These are phyloP conservation scores for Alternaria burnsii DNA, from an alignment of 2,329 filamentous ascomycete species.

Conservation along the genomic window DNA sequence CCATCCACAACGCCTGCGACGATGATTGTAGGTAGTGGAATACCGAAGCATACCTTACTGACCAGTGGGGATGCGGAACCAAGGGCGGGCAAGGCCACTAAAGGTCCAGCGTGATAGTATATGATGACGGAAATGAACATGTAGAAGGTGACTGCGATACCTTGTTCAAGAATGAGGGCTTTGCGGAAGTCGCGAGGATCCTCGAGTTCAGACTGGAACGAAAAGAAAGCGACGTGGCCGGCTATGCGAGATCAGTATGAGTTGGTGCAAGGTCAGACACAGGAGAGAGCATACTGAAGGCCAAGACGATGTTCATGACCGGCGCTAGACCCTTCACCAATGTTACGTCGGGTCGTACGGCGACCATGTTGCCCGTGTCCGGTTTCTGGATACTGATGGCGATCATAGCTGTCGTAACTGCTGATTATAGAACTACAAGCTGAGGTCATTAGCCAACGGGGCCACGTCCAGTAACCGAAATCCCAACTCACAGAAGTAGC, in stretches of 20 bases:
- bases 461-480: constrained; percentile 15
- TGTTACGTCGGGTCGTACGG: constrained; percentile 30
- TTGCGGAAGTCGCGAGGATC: constrained; percentile 68
- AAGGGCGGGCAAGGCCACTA: constrained; percentile 71
- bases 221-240: constrained; percentile 74
- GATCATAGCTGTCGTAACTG: constrained; percentile 73
- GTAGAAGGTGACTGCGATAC: constrained; percentile 68
- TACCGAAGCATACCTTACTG: constrained; percentile 71
- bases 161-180: constrained; percentile 69
- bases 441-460: constrained; percentile 29
- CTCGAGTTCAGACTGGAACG: constrained; percentile 70
- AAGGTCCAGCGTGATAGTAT: constrained; percentile 70
- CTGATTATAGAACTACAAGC: constrained; percentile 70
- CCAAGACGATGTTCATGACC: constrained; percentile 71
- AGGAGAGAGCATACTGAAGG: constrained; percentile 62
- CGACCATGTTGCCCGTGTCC: constrained; percentile 42
- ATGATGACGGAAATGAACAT: constrained; percentile 72
- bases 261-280: background rate
- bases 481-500: constrained; percentile 61
- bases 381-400: constrained; percentile 65
- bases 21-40: constrained; percentile 75
- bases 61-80: constrained; percentile 66
- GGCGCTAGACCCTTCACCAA: constrained; percentile 40
- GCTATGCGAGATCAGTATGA: constrained; percentile 30
- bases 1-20: constrained; percentile 76